phyloP scores from a whole-genome alignment of 306 rosid species.

The Quercus robur region DNA sequence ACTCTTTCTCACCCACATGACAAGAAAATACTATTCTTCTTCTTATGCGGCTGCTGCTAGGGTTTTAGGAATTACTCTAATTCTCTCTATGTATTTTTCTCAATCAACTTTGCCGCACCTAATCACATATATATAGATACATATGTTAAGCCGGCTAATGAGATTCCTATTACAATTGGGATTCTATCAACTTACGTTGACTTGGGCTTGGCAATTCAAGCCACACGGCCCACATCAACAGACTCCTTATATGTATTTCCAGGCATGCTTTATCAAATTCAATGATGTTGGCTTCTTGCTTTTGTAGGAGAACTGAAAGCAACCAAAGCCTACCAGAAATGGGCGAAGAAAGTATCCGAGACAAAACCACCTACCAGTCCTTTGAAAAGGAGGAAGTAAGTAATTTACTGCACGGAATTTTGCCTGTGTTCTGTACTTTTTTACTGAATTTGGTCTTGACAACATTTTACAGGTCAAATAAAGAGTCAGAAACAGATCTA shows the following conservation, averaged over 20 bases:
- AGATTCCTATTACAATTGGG: too few species aligned
- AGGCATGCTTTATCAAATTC: constrained; percentile 8
- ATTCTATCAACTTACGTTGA: too few species aligned
- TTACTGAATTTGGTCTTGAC: constrained; percentile 1
- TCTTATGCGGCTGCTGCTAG: too few species aligned
- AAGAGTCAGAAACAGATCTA: constrained; percentile 50
- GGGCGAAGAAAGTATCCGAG: constrained; percentile 76
- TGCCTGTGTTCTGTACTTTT: background rate
- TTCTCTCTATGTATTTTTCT: too few species aligned
- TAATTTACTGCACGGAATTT: constrained; percentile 5
- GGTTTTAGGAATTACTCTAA: too few species aligned
- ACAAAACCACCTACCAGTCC: constrained; percentile 86
- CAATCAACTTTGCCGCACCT: too few species aligned
- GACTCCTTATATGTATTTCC: constrained; percentile 4
- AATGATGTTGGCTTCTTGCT: background rate
- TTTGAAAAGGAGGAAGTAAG: constrained; percentile 59
- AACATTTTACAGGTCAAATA: constrained; percentile 47
- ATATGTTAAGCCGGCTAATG: too few species aligned
- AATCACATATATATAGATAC: too few species aligned
- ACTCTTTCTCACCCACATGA: too few species aligned
- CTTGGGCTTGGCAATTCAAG: too few species aligned
- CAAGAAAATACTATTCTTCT: too few species aligned
- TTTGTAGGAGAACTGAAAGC: constrained; percentile 67
- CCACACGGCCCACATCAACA: too few species aligned
- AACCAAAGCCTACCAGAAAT: constrained; percentile 64